These are phyloP conservation scores for Exophiala sideris DNA, from an alignment of 2,329 filamentous ascomycete species.

Conservation along the genomic window DNA sequence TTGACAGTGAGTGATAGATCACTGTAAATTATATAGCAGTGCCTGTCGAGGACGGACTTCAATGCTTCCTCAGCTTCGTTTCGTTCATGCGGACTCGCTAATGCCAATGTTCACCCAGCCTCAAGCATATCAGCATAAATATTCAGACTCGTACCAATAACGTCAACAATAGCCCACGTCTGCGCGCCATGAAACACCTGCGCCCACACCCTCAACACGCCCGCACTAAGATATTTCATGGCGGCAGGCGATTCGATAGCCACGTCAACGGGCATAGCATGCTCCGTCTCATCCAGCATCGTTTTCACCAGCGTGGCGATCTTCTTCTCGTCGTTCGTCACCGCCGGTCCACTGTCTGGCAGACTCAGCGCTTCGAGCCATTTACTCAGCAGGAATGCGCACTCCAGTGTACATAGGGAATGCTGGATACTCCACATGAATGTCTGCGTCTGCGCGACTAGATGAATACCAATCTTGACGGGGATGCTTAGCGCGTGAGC, in stretches of 20 bases:
- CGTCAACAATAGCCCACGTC: slow-evolving; percentile 43
- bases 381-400: slow-evolving; percentile 40
- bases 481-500: slow-evolving; percentile 64
- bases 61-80: too few species aligned
- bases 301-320: slow-evolving; percentile 38
- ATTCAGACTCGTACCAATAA: slow-evolving; percentile 41
- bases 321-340: slow-evolving; percentile 38
- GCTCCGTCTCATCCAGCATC: slow-evolving; percentile 41
- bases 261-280: slow-evolving; percentile 20
- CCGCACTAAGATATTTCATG: slow-evolving; percentile 38
- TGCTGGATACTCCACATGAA: slow-evolving; percentile 42
- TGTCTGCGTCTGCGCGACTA: slow-evolving; percentile 39
- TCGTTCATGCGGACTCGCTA: too few species aligned
- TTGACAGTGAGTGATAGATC: neutral
- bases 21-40: too few species aligned
- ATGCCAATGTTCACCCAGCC: slow-evolving; percentile 21
- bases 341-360: slow-evolving; percentile 33
- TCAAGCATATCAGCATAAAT: slow-evolving; percentile 41
- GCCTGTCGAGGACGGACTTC: neutral
- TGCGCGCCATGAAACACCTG: slow-evolving; percentile 42
- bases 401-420: slow-evolving; percentile 39
- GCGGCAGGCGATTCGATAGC: slow-evolving; percentile 31
- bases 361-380: slow-evolving; percentile 37
- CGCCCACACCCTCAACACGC: slow-evolving; percentile 42
- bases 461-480: slow-evolving; percentile 37